Conservation (phyloP, 169 alveolate genomes). For the Eimeria tenella region DNA sequence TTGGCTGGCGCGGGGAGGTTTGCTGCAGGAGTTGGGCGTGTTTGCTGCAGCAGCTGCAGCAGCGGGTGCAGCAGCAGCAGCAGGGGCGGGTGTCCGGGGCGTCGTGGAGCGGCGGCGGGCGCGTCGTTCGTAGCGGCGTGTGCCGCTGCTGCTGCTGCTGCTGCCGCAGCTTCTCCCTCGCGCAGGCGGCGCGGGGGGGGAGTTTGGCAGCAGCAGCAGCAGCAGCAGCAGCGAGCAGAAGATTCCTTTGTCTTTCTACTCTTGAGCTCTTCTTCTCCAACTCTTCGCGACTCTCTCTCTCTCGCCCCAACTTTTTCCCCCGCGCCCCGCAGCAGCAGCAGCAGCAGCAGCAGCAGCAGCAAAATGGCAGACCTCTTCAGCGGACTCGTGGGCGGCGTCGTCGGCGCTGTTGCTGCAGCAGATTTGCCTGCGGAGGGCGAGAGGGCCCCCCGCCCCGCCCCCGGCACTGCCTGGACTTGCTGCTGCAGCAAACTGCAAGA, state of each 20-base stretch:
- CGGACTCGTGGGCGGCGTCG: slow-evolving; percentile 36
- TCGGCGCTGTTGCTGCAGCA: slow-evolving; percentile 12
- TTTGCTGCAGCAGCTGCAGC: not conserved
- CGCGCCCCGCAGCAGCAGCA: not conserved
- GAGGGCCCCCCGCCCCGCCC: slow-evolving; percentile 33
- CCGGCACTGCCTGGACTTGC: not conserved
- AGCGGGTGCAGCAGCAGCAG: not conserved
- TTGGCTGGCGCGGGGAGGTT: no score
- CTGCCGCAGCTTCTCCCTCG: no score
- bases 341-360: slow-evolving; percentile 27
- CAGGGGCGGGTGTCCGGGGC: not conserved
- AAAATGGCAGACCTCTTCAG: slow-evolving; percentile 35
- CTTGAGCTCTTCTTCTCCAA: not conserved
- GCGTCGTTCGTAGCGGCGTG: no score
- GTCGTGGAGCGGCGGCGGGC: no score
- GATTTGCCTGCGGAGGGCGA: not conserved
- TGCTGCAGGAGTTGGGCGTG: not conserved
- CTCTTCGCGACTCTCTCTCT: not conserved
- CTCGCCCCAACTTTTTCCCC: not conserved
- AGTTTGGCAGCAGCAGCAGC: no score
- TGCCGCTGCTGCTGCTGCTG: no score
- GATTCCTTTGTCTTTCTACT: not conserved
- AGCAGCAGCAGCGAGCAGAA: not conserved
- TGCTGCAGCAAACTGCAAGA: slow-evolving; percentile 9
- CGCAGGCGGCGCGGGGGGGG: no score